Evolutionary conservation across 331 rosid species (phyloP).

Genomic region (Rosa hybrid): DNA sequence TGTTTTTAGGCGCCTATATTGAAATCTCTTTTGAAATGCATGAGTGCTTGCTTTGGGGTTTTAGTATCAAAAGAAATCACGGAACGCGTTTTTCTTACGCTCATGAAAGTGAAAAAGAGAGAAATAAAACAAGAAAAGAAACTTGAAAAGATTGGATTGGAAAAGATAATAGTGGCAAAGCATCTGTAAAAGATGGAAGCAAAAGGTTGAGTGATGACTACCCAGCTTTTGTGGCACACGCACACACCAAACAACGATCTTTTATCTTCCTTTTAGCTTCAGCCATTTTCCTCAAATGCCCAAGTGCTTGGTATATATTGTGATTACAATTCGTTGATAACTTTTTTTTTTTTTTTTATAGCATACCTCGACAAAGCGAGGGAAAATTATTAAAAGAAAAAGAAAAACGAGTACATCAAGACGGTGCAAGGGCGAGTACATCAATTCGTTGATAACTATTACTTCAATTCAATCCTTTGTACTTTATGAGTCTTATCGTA

Average conservation of each 20-base stretch:
- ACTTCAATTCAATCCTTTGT: not conserved
- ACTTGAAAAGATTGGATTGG: conserved; percentile 14
- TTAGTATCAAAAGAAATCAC: conserved; percentile 6
- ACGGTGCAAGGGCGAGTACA: too few species aligned
- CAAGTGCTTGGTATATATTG: not conserved
- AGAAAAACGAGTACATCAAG: too few species aligned
- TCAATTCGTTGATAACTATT: not conserved
- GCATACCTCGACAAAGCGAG: too few species aligned
- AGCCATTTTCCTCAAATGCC: not conserved
- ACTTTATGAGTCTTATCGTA: not conserved
- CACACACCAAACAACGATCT: conserved; percentile 11
- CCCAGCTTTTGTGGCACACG: not conserved
- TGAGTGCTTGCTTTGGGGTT: conserved; percentile 27
- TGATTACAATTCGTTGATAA: not conserved
- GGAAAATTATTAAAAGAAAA: too few species aligned
- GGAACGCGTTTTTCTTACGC: conserved; percentile 29
- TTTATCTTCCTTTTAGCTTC: not conserved
- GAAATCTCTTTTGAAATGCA: not conserved
- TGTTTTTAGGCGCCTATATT: not conserved
- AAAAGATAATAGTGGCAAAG: conserved; percentile 25
- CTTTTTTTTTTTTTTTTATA: not conserved
- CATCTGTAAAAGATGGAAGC: conserved; percentile 26
- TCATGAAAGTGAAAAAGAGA: not conserved
- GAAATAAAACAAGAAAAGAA: conserved; percentile 12
- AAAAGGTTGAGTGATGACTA: conserved; percentile 21